Conservation (phyloP, 345 rosid genomes). For the Turritis glabra region DNA sequence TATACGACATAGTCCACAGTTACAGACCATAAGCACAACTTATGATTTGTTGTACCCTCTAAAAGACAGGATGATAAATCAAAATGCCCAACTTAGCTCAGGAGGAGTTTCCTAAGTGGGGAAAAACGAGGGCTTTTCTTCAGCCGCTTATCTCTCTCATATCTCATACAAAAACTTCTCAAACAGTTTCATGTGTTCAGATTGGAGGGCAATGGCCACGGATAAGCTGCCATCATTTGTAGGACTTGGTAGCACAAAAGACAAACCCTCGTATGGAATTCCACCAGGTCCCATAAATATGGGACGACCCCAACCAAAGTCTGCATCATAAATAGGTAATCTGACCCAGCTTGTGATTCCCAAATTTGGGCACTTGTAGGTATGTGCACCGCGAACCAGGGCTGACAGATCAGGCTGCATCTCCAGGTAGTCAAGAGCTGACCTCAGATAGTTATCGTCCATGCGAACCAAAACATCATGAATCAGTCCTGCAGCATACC, state of each 20-base stretch:
- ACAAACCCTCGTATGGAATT: slow-evolving; percentile 75
- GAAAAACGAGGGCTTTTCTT: slow-evolving; percentile 8
- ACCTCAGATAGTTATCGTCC: slow-evolving; percentile 83
- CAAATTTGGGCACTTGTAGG: slow-evolving; percentile 79
- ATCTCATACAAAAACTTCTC: slow-evolving; percentile 58
- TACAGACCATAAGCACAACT: slow-evolving; percentile 29
- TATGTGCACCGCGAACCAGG: slow-evolving; percentile 80
- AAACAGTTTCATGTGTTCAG: slow-evolving; percentile 78
- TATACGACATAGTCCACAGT: slow-evolving; percentile 28
- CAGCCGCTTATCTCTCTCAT: slow-evolving; percentile 15
- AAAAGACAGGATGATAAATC: slow-evolving; percentile 31
- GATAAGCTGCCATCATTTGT: slow-evolving; percentile 75
- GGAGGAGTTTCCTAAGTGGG: slow-evolving; percentile 14
- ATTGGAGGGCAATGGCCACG: slow-evolving; percentile 76
- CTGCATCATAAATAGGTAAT: slow-evolving; percentile 85
- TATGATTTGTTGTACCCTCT: slow-evolving; percentile 33
- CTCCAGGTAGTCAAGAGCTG: slow-evolving; percentile 94
- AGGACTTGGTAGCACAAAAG: slow-evolving; percentile 78
- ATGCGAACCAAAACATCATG: slow-evolving; percentile 78
- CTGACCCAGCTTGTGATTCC: slow-evolving; percentile 92
- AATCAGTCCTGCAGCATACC: slow-evolving; percentile 79
- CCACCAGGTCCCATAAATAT: slow-evolving; percentile 95
- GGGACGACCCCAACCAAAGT: slow-evolving; percentile 96
- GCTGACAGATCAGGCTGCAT: slow-evolving; percentile 82
- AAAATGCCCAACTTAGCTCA: slow-evolving; percentile 24